Conservation (phyloP, 306 rosid species). For the Malus domestica region DNA sequence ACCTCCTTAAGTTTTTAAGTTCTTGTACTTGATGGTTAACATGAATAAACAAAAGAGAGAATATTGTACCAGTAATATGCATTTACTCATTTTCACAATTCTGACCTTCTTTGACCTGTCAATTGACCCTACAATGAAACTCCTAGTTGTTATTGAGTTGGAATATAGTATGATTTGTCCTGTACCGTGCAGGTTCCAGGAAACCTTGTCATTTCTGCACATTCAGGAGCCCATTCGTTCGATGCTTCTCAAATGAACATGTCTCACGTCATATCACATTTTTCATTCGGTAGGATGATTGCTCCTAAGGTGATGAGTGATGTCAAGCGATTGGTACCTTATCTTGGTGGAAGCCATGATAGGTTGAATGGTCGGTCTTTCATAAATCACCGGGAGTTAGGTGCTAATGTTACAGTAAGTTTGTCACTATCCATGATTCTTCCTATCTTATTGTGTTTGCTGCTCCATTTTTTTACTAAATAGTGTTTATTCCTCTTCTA, state of each 20-base stretch:
- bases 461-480: background rate
- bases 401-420: slow-evolving; percentile 92
- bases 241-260: slow-evolving; percentile 93
- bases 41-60: background rate
- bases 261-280: slow-evolving; percentile 78
- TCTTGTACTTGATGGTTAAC: slow-evolving; percentile 3
- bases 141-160: background rate
- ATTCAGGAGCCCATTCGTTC: slow-evolving; percentile 84
- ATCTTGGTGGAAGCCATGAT: slow-evolving; percentile 76
- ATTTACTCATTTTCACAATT: background rate
- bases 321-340: slow-evolving; percentile 66
- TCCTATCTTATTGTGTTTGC: background rate
- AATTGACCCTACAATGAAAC: background rate
- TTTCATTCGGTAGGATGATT: slow-evolving; percentile 70
- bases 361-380: slow-evolving; percentile 78
- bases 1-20: background rate
- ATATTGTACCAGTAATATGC: background rate
- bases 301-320: slow-evolving; percentile 59
- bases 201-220: slow-evolving; percentile 70
- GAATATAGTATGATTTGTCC: slow-evolving; percentile 5
- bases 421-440: slow-evolving; percentile 2
- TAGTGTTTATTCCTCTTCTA: too few relatives aligned
- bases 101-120: background rate
- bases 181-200: slow-evolving; percentile 80
- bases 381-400: slow-evolving; percentile 56